These are phyloP conservation scores for Leishmania lainsoni DNA, from an alignment of 208 protist genomes.

Conservation along the genomic window DNA sequence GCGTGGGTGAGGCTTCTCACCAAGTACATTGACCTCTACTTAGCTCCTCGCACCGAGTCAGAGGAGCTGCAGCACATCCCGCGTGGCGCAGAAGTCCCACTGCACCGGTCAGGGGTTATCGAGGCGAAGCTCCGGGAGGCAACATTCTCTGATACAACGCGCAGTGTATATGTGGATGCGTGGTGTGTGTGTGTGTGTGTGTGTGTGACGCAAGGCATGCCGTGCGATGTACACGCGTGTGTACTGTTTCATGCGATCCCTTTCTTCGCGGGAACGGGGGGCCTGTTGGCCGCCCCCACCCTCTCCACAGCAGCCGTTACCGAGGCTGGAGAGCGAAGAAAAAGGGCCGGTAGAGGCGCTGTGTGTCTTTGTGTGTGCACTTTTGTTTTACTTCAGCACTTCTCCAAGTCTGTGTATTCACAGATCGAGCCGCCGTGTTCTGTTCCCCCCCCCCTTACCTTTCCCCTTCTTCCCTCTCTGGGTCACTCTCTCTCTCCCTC, in stretches of 20 bases:
- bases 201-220: not conserved
- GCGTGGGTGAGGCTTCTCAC: slow-evolving; percentile 69
- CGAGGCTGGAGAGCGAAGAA: too few species aligned
- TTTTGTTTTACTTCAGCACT: not conserved
- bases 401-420: not conserved
- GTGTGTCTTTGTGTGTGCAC: not conserved
- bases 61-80: slow-evolving; percentile 49
- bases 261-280: not conserved
- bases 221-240: not conserved
- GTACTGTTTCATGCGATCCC: not conserved
- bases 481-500: not conserved
- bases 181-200: slow-evolving; percentile 9
- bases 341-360: not conserved
- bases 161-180: not conserved
- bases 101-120: slow-evolving; percentile 53
- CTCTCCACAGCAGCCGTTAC: not conserved
- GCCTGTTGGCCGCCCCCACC: not conserved
- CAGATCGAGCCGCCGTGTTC: not conserved
- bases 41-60: slow-evolving; percentile 55
- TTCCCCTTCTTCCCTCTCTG: not conserved
- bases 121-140: slow-evolving; percentile 65
- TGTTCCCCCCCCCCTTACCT: not conserved
- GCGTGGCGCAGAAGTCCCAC: slow-evolving; percentile 38
- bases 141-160: slow-evolving; percentile 27
- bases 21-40: slow-evolving; percentile 71